Conservation (phyloP, 352 stramenopile genomes). For the Globisporangium heterothallicum region DNA sequence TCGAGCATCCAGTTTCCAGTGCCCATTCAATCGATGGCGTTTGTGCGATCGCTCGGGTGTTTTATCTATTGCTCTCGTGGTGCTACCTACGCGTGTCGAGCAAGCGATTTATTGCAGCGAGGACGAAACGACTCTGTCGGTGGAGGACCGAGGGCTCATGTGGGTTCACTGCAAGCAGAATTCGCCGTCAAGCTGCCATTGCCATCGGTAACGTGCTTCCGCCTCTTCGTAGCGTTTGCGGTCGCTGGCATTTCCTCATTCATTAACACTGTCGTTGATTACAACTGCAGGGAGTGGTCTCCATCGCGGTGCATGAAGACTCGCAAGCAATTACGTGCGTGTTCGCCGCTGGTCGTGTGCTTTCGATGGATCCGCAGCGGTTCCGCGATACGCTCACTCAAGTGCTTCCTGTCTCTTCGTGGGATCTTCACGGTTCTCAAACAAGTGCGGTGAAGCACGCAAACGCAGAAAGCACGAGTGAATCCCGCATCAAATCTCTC, state of each 20-base stretch:
- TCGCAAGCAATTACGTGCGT: slow-evolving; percentile 23
- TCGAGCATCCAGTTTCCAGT: slow-evolving; percentile 9
- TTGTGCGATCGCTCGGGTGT: slow-evolving; percentile 17
- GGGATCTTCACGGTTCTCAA: too few species aligned
- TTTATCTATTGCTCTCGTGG: slow-evolving; percentile 34
- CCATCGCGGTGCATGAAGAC: slow-evolving; percentile 18
- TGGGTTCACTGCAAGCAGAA: background rate
- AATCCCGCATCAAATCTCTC: slow-evolving; percentile 28
- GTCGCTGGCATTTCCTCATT: too few species aligned
- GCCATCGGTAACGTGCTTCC: slow-evolving; percentile 15
- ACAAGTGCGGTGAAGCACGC: too few species aligned
- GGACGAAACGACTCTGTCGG: background rate
- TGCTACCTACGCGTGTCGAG: slow-evolving; percentile 19
- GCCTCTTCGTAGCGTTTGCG: background rate
- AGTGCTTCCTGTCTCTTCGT: slow-evolving; percentile 12
- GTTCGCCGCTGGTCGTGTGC: slow-evolving; percentile 28
- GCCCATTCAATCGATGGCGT: slow-evolving; percentile 32
- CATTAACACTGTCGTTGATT: too few species aligned
- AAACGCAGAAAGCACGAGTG: slow-evolving; percentile 8
- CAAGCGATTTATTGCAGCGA: background rate
- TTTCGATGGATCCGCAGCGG: slow-evolving; percentile 15
- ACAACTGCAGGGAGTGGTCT: slow-evolving; percentile 27
- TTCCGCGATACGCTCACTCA: slow-evolving; percentile 17
- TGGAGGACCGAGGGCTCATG: background rate
- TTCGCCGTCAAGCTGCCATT: slow-evolving; percentile 27